A percentile compares a stretch with the other conserved stretches of the same genome.
phyloP scores from a whole-genome alignment of 805 yeast genomes.

The Candida bentonensis region DNA sequence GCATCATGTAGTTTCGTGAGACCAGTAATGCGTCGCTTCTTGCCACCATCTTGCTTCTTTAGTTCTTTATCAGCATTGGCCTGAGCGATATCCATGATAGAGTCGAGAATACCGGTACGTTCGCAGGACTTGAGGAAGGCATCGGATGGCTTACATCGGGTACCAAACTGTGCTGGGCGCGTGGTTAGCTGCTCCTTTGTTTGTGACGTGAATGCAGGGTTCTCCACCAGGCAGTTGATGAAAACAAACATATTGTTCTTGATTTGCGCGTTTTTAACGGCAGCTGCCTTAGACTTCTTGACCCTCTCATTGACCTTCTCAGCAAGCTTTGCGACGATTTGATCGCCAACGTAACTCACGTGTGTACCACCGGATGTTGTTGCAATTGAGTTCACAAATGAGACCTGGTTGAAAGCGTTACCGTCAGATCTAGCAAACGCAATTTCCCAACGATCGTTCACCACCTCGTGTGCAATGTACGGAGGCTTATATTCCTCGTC shows the following conservation, averaged over 20 bases:
- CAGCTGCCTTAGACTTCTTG: slow-evolving; percentile 41
- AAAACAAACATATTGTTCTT: slow-evolving; percentile 82
- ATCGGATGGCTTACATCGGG: slow-evolving; percentile 64
- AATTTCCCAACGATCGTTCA: slow-evolving; percentile 87
- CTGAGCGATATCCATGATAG: slow-evolving; percentile 68
- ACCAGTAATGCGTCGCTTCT: slow-evolving; percentile 74
- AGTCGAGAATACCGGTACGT: slow-evolving; percentile 57
- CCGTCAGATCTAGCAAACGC: slow-evolving; percentile 92
- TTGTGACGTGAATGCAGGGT: slow-evolving; percentile 95
- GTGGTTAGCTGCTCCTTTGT: slow-evolving; percentile 94
- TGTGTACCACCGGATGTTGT: slow-evolving; percentile 97
- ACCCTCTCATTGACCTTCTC: slow-evolving; percentile 63
- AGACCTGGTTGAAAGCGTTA: slow-evolving; percentile 68
- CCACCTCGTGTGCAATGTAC: slow-evolving; percentile 61
- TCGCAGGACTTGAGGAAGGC: slow-evolving; percentile 58
- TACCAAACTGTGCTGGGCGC: slow-evolving; percentile 77
- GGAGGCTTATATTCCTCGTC: slow-evolving; percentile 27
- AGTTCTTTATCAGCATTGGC: slow-evolving; percentile 79
- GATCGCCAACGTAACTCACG: slow-evolving; percentile 73
- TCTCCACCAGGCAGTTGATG: slow-evolving; percentile 82
- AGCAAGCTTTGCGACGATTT: slow-evolving; percentile 61
- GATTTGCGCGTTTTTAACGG: slow-evolving; percentile 78
- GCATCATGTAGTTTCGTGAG: slow-evolving; percentile 90
- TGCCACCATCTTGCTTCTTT: slow-evolving; percentile 75
- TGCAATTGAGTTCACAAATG: slow-evolving; percentile 95